phyloP scores from a whole-genome alignment of 495 filamentous ascomycete species.

The Penicillium parvum region DNA sequence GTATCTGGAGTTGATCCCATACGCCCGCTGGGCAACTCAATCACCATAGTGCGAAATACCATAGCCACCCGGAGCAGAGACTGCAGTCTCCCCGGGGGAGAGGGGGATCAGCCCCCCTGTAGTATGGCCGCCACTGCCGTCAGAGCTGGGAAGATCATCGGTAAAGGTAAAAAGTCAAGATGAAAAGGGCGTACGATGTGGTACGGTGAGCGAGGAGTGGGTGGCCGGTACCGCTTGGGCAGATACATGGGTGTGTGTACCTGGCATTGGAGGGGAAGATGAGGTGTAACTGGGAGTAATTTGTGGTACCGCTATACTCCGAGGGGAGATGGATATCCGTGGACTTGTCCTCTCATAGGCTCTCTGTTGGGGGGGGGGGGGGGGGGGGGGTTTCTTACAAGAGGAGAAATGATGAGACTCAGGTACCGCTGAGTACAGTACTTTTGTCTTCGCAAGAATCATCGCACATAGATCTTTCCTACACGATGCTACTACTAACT shows the following conservation, averaged over 20 bases:
- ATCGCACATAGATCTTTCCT: too few relatives aligned
- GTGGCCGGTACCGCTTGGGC: slow-evolving; percentile 2
- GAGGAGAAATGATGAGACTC: too few relatives aligned
- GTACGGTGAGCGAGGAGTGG: background rate
- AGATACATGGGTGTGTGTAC: background rate
- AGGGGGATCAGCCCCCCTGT: slow-evolving; percentile 10
- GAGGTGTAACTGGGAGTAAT: too few relatives aligned
- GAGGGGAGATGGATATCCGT: too few relatives aligned
- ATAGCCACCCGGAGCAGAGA: background rate
- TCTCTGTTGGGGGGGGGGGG: too few relatives aligned
- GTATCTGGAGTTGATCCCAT: background rate
- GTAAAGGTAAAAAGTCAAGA: slow-evolving; percentile 5
- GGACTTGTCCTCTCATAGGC: too few relatives aligned
- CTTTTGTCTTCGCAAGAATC: background rate
- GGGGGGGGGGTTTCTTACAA: too few relatives aligned
- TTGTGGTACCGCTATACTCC: background rate
- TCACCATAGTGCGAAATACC: background rate
- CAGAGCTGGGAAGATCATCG: slow-evolving; percentile 26
- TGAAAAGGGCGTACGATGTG: background rate
- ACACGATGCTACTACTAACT: too few relatives aligned
- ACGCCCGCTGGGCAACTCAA: background rate
- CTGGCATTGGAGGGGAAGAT: background rate
- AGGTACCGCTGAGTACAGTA: too few relatives aligned
- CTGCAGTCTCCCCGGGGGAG: slow-evolving; percentile 7
- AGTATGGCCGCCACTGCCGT: slow-evolving; percentile 26